Evolutionary conservation across 179 eudicot genomes (phyloP), one percentile per base, ranked within the genome.

Genomic region (Amaranthus tricolor): DNA sequence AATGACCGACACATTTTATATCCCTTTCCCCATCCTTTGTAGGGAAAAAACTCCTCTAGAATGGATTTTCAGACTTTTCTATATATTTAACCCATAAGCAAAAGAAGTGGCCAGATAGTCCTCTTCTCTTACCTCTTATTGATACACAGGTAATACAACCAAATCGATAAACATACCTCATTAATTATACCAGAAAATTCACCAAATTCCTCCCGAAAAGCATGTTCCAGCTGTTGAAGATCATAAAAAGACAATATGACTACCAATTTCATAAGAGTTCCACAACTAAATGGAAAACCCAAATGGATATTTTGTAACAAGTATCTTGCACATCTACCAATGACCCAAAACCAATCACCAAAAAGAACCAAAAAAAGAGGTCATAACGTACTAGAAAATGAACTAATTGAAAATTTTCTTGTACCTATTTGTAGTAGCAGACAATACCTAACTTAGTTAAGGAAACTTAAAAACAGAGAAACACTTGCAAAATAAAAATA

Each of bases 141-240:
- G 24, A 54, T 11, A 70, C n/a, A 10, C 44, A 62, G 40, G 5
- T 11, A 31, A 16, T 61, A 44, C 44, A 51, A 1, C 20, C 47
- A 70, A 54, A 61, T 53, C 54, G 55, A 76, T 19, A 58, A 48
- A 72, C 77, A 69, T 77, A 92, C 98, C 98, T 94, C 97, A 55
- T 88, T 87, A 74, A 85, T 83, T 71, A 74, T 76, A 77, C 82
- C 78, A 76, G 96, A 80, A 14, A 80, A 74, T 61, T 87, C 96
- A 56, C 88, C 91, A 76, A 85, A 80, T 74, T 89, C 93, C 82
- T 87, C 86, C 73, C 86, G 83, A 78, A 92, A 87, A 81, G 90
- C 94, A 67, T 88, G 83, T 76, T 92, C 97, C 68, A 94, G 89
- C 97, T 94, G 90, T 58, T 54, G 76, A 78, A 78, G 20, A 65